Evolutionary conservation across 1,139 yeast species (phyloP), one percentile per base, ranked within the genome.

Genomic region (Debaryomyces subglobosus): DNA sequence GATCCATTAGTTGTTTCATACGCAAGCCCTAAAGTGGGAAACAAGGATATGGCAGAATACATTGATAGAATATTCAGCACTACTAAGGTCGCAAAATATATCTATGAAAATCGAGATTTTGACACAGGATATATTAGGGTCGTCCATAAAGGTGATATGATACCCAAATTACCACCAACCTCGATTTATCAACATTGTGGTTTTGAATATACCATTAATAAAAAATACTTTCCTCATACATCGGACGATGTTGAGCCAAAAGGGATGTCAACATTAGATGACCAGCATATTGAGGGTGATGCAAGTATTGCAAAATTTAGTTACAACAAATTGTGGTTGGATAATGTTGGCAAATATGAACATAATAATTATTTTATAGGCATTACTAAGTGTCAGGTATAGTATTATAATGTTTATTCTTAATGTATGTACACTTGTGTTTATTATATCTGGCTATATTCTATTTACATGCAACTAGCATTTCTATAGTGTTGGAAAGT

Each of bases 11-110:
- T 85, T 1, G 64, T 85, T 8, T 75, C 85, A 0, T 82, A 70
- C 64, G 92, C 86, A 2, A 73, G 82, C 20, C 89, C 91, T 0
- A 79, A 79, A 55, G 67, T 86, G 27, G 90, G 89, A 2, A 84
- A 85, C 59, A 59, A 58, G 5, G 63, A 67, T 5, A 74, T 84
- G 65, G 73, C 75, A 29, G 60, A 67, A 16, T 84, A 79, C 71
- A 72, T 81, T 27, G 85, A 86, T 62, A 50, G 59, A 1, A 46
- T 78, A n/a, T 82, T 84, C 57, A 58, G 71, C 16, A 73, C 79
- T 1, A 53, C 59, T 1, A 49, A 56, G 0, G 65, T 70, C 3
- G 53, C 57, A 2, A 44, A 47, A 5, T 29, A 46, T 16, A 55
- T 59, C 16, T 38, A 46, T 2, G 16, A 46, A 1, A 39, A 50